phyloP scores from a whole-genome alignment of 371 early-diverging fungal genomes.

The Mortierella sp. region DNA sequence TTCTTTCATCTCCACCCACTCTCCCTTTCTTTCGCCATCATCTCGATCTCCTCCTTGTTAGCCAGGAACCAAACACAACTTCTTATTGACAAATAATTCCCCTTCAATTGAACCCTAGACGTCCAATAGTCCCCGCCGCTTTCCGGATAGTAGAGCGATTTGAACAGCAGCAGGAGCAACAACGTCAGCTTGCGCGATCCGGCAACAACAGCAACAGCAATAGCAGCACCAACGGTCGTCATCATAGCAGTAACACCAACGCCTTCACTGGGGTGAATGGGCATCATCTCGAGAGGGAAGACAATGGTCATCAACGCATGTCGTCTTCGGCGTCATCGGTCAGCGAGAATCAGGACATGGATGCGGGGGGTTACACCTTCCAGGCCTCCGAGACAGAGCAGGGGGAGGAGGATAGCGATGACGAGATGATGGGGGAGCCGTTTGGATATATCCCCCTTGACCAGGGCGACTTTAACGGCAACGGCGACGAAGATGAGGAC shows the following conservation, averaged over 20 bases:
- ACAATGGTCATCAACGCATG: neutral
- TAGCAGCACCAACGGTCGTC: neutral
- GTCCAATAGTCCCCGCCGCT: slow-evolving; percentile 41
- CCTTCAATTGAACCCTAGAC: slow-evolving; percentile 8
- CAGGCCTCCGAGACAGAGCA: neutral
- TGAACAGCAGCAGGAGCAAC: slow-evolving; percentile 29
- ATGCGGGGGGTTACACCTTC: neutral
- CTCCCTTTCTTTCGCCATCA: neutral
- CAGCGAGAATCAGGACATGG: neutral
- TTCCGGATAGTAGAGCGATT: slow-evolving; percentile 47
- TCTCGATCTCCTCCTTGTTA: neutral
- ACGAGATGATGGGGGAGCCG: slow-evolving; percentile 12
- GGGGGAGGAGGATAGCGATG: slow-evolving; percentile 22
- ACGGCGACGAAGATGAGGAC: neutral
- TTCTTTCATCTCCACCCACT: neutral
- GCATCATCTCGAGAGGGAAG: neutral
- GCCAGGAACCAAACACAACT: neutral
- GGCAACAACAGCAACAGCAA: slow-evolving; percentile 4
- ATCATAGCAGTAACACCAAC: neutral
- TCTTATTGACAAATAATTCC: neutral
- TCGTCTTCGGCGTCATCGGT: neutral
- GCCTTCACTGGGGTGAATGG: neutral
- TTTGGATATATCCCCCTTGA: slow-evolving; percentile 50
- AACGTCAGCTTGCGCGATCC: neutral
- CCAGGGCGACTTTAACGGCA: slow-evolving; percentile 24